phyloP scores from a whole-genome alignment of 176 grass and related monocot genomes.

The Carex cristatella region DNA sequence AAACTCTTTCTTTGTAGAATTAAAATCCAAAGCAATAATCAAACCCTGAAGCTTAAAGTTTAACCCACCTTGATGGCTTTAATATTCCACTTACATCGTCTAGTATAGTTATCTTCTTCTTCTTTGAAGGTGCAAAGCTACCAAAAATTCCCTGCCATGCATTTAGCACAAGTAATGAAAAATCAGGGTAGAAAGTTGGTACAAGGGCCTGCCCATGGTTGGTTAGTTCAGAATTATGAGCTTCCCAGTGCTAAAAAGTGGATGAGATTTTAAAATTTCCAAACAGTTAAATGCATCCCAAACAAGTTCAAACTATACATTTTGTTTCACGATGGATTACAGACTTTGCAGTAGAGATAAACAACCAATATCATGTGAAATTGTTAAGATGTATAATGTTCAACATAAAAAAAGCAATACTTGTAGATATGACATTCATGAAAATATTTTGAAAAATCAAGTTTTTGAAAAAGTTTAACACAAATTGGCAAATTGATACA shows the following conservation, averaged over 20 bases:
- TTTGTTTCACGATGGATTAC: background rate
- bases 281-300: background rate
- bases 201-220: background rate
- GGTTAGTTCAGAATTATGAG: background rate
- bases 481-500: background rate
- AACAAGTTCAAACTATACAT: background rate
- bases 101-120: slow-evolving; percentile 50
- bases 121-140: slow-evolving; percentile 30
- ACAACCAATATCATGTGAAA: background rate
- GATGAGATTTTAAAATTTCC: background rate
- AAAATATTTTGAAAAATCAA: background rate
- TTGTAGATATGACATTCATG: background rate
- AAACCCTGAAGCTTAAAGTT: background rate
- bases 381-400: background rate
- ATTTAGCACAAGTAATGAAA: background rate
- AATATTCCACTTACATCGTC: slow-evolving; percentile 66
- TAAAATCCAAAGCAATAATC: background rate
- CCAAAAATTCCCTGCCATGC: slow-evolving; percentile 48
- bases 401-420: background rate
- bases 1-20: background rate
- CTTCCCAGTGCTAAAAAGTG: background rate
- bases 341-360: background rate
- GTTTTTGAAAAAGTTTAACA: background rate
- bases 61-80: slow-evolving; percentile 55
- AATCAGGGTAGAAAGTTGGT: background rate